Base-by-base conservation (phyloP, 176 grass and related monocot species). In the Dactylis glomerata region DNA sequence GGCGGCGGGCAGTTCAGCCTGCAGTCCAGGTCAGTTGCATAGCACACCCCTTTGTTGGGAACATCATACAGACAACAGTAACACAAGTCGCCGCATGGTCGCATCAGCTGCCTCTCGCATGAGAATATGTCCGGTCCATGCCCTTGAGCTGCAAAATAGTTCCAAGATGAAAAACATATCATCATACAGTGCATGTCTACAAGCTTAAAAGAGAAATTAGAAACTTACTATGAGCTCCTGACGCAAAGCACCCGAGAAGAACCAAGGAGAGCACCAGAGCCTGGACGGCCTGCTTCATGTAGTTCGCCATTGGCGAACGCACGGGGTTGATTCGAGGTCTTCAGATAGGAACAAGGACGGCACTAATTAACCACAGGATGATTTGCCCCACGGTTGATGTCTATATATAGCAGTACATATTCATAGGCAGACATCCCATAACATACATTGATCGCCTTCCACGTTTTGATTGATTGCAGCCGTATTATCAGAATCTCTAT, bases 121-220 rank as follows among this genome's bases (percentile, higher is more conserved):
- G 55, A 59, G 56, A 44, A 28, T 62, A 78, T 62, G 37, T 41
- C 55, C 23, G 76, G 76, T 27, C 76, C 76, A 62, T 78, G 76
- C 15, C 76, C 76, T 62, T 62, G 76, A 28, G 23, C 76, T 78
- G 54, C 1, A 36, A 61, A 61, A 47, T 19, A 73, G 14, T 47
- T 4, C 26, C 23, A 73, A 5, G 69, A 30, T 27, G 9, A 45
- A 9, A 23, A 40, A 16, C 32, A 15, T 38, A 3, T 14, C 6
- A 46, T 12, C 12, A 45, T 72, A 27, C 63, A 20, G 11, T 68
- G 1, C 38, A 38, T 42, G 3, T 12, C 5, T 37, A 10, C 0
- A n/a, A 22, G 3, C 4, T 38, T 22, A 8, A 27, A 8, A 10
- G 41, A 47, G 3, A 47, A 31, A 14, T 10, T 47, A 45, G 15